Evolutionary conservation across 2,329 filamentous ascomycete genomes (phyloP), one percentile per base, ranked within the genome.

Genomic region (Aspergillus bombycis): DNA sequence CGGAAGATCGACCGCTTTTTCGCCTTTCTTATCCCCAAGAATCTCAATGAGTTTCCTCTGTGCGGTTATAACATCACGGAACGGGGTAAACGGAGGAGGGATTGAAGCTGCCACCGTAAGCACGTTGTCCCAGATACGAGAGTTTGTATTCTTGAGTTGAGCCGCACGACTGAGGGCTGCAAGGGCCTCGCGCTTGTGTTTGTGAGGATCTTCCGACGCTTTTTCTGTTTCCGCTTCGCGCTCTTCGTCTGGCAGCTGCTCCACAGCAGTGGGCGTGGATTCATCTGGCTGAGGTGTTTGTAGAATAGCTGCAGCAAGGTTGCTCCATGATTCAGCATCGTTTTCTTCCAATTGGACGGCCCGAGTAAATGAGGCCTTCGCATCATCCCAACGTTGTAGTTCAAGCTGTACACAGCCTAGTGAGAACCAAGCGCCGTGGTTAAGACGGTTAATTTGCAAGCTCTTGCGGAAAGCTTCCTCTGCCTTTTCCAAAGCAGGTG

Each of bases 51-150:
- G 84, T 65, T 90, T 88, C 46, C 85, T 86, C 63, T 95, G 85
- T 0, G 92, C 92, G 5, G 89, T 83, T 36, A 97, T 81, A 57
- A 97, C 87, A 65, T 97, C 93, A 0, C 83, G 77, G 73, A 93
- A 89, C 0, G 90, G 88, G 0, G 79, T 82, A 34, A 69, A 63
- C 1, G 92, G 90, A 0, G 94, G 94, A 0, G 84, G 85, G 32
- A 95, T 86, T 1, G 92, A 91, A 0, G 91, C 88, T 0, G 92
- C 91, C 26, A 98, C 89, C 0, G 93, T 95, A 62, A 99, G 86
- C 19, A 98, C 90, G 72, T 99, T 99, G 75, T 96, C 92, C 94
- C 94, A 98, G 76, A 99, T 97, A 70, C 92, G 89, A 85, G 91
- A 92, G 79, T 94, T 94, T 70, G 93, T 89, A 77, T 92, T 86